Conservation (phyloP, 371 early-diverging fungal species). For the Rhizomucor miehei region DNA sequence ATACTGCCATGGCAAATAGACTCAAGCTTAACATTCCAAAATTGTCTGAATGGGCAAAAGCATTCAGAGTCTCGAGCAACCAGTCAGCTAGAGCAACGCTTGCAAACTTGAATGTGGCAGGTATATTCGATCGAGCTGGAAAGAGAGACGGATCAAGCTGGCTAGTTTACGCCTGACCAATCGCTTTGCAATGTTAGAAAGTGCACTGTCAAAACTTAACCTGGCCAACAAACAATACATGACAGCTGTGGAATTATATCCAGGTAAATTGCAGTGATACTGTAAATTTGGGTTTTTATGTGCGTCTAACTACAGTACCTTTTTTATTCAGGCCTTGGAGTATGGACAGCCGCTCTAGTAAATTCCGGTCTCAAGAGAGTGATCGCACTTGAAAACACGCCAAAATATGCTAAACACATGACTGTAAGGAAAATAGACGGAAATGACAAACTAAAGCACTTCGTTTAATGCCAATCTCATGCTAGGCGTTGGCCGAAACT, state of each 20-base stretch:
- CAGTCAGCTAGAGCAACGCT: neutral
- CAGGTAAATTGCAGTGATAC: too few relatives aligned
- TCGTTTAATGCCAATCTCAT: neutral
- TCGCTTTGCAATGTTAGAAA: neutral
- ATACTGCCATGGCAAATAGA: neutral
- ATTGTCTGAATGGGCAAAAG: neutral
- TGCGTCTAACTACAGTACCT: neutral
- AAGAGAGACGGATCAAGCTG: neutral
- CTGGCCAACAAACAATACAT: slow-evolving; percentile 14
- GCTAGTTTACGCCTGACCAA: neutral
- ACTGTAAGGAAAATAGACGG: slow-evolving; percentile 8
- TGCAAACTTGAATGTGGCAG: neutral
- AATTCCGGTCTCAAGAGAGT: slow-evolving; percentile 36
- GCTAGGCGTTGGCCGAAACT: slow-evolving; percentile 12
- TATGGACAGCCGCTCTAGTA: slow-evolving; percentile 35
- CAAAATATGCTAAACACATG: slow-evolving; percentile 24
- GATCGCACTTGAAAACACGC: slow-evolving; percentile 29
- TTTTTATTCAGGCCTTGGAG: slow-evolving; percentile 32
- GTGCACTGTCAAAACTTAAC: slow-evolving; percentile 20
- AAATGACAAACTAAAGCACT: neutral
- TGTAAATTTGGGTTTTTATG: too few relatives aligned
- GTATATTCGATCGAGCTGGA: neutral
- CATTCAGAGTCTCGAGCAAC: neutral
- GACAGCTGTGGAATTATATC: slow-evolving; percentile 42
- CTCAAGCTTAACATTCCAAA: neutral